These are phyloP conservation scores for Globisporangium uncinulatum DNA, from an alignment of 352 stramenopile species.

Conservation along the genomic window DNA sequence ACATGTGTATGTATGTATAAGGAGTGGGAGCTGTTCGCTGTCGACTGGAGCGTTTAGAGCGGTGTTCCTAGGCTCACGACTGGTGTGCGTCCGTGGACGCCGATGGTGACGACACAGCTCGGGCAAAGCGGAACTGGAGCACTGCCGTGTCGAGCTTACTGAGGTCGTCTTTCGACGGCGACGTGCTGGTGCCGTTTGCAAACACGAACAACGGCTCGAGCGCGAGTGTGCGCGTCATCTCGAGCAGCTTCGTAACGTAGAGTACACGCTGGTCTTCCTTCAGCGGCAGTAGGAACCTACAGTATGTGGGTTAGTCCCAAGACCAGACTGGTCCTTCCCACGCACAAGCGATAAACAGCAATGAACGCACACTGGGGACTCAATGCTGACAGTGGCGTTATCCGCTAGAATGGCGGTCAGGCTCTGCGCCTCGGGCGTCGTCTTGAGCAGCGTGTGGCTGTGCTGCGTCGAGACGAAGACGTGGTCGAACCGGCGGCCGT, in stretches of 20 bases:
- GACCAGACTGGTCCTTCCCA: too few species aligned
- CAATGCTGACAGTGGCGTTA: conserved; percentile 46
- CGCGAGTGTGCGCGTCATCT: conserved; percentile 33
- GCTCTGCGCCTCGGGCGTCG: conserved; percentile 8
- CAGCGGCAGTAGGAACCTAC: conserved; percentile 67
- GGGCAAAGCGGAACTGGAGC: conserved; percentile 40
- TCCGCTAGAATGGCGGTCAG: conserved; percentile 40
- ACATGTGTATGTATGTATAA: too few species aligned
- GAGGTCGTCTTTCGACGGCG: conserved; percentile 40
- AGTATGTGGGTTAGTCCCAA: too few species aligned
- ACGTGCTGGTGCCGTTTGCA: conserved; percentile 11
- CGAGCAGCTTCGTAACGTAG: conserved; percentile 64
- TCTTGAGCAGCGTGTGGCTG: conserved; percentile 39
- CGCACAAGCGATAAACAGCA: not conserved
- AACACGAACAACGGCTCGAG: conserved; percentile 36
- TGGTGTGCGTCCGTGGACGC: too few species aligned
- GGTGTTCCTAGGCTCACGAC: not conserved
- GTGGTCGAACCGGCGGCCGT: conserved; percentile 52
- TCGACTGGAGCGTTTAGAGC: too few species aligned
- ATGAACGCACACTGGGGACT: conserved; percentile 61
- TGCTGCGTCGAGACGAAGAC: conserved; percentile 65
- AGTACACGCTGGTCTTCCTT: conserved; percentile 57
- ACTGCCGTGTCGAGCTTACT: conserved; percentile 49
- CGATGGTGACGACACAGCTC: not conserved
- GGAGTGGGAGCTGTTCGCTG: too few species aligned